Percentiles rank a stretch among this genome's conserved stretches.
These are phyloP conservation scores for Protomyces pachydermus DNA, from an alignment of 1,139 yeast genomes.

Conservation along the genomic window DNA sequence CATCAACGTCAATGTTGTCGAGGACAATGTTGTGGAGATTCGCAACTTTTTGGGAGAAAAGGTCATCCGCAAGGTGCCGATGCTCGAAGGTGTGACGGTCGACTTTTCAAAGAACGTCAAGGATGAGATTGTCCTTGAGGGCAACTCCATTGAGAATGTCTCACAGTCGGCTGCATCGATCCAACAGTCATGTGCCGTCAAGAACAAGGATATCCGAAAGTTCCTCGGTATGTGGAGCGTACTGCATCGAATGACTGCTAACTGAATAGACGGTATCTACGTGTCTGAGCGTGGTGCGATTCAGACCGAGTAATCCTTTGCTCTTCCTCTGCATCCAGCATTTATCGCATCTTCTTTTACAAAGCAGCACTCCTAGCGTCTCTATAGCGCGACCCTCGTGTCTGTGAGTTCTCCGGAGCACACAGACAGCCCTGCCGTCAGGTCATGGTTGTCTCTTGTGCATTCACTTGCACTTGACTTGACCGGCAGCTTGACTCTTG, in stretches of 20 bases:
- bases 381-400: neutral
- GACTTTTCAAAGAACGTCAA: conserved; percentile 78
- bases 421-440: neutral
- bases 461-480: neutral
- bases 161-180: conserved; percentile 98
- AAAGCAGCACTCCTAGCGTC: neutral
- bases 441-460: neutral
- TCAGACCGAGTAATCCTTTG: conserved; percentile 48
- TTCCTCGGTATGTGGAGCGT: conserved; percentile 51
- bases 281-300: conserved; percentile 94
- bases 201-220: conserved; percentile 99
- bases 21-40: conserved; percentile 78
- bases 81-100: conserved; percentile 84
- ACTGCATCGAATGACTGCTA: neutral
- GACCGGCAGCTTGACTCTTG: neutral
- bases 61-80: conserved; percentile 81
- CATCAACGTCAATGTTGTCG: conserved; percentile 90
- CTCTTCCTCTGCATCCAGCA: neutral
- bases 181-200: conserved; percentile 97
- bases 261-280: conserved; percentile 47
- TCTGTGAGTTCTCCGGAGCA: neutral
- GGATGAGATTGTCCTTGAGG: conserved; percentile 88
- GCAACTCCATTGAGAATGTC: conserved; percentile 97
- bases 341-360: neutral
- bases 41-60: conserved; percentile 99